Evolutionary conservation across 2,329 filamentous ascomycete species (phyloP).

Genomic region (Penicillium nordicum): DNA sequence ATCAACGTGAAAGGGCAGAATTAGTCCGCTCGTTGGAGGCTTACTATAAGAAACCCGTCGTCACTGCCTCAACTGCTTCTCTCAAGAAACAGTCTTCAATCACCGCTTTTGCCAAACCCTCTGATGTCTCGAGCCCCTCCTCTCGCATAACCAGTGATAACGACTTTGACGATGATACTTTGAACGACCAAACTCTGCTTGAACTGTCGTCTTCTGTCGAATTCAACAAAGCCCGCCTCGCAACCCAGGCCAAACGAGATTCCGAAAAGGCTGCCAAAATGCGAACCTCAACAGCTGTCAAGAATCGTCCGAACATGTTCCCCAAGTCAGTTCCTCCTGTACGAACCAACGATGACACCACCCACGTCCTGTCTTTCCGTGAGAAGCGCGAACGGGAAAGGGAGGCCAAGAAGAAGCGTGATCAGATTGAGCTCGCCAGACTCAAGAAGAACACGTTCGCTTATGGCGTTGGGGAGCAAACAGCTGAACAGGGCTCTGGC

Average conservation of each 20-base stretch:
- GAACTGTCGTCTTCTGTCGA: constrained; percentile 43
- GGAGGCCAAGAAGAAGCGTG: constrained; percentile 69
- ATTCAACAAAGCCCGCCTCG: constrained; percentile 40
- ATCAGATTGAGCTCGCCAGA: constrained; percentile 67
- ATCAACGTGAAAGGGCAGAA: constrained; percentile 78
- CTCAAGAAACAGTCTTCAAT: constrained; percentile 46
- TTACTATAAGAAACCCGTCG: constrained; percentile 45
- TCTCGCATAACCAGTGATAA: constrained; percentile 35
- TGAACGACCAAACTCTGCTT: constrained; percentile 41
- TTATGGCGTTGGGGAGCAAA: constrained; percentile 52
- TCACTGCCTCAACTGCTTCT: constrained; percentile 39
- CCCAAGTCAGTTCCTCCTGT: constrained; percentile 22
- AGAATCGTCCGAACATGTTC: constrained; percentile 23
- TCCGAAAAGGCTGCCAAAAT: constrained; percentile 24
- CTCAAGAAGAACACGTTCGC: constrained; percentile 57
- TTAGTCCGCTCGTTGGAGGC: constrained; percentile 62
- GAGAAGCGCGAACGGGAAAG: constrained; percentile 71
- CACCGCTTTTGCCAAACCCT: constrained; percentile 38
- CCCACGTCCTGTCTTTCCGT: constrained; percentile 57
- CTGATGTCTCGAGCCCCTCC: constrained; percentile 35
- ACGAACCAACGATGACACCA: constrained; percentile 33
- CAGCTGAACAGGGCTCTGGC: constrained; percentile 75
- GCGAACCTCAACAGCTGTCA: constrained; percentile 7
- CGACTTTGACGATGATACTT: constrained; percentile 38
- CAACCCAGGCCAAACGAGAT: constrained; percentile 30